A percentile compares a stretch with the other conserved stretches of the same genome.
Evolutionary conservation across 768 basidiomycete genomes (phyloP).

Genomic region (Phaeolepiota aurea): DNA sequence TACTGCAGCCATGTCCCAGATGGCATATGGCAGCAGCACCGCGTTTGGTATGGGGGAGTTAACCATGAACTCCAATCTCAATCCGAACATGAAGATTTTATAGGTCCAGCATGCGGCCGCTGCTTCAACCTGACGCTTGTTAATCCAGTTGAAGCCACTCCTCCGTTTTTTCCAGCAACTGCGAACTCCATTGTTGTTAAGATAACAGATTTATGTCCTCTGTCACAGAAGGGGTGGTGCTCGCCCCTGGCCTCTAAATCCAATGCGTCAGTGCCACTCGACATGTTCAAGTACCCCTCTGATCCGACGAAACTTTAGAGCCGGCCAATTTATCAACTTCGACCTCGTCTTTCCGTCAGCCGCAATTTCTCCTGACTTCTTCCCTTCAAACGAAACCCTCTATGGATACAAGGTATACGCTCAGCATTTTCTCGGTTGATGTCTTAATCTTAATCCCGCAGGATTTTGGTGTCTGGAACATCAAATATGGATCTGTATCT

Average conservation of each 20-base stretch:
- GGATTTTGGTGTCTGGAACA: constrained; percentile 88
- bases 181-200: constrained; percentile 64
- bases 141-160: constrained; percentile 55
- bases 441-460: too few relatives aligned
- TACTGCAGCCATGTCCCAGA: constrained; percentile 72
- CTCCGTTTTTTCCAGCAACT: constrained; percentile 59
- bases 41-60: constrained; percentile 37
- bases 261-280: constrained; percentile 52
- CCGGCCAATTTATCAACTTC: constrained; percentile 68
- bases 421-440: too few relatives aligned
- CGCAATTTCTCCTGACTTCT: constrained; percentile 65
- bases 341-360: constrained; percentile 73
- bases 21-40: constrained; percentile 72
- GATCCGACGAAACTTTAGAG: constrained; percentile 28
- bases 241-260: constrained; percentile 51
- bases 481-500: constrained; percentile 58
- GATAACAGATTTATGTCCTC: constrained; percentile 74
- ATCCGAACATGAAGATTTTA: background rate
- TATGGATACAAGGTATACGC: constrained; percentile 55
- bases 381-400: constrained; percentile 57
- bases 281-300: background rate
- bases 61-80: constrained; percentile 2
- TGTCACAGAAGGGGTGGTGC: constrained; percentile 59
- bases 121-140: constrained; percentile 76
- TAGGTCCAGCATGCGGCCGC: constrained; percentile 65